Conservation (phyloP, 257 asterid genomes). For the Nicotiana benthamiana region DNA sequence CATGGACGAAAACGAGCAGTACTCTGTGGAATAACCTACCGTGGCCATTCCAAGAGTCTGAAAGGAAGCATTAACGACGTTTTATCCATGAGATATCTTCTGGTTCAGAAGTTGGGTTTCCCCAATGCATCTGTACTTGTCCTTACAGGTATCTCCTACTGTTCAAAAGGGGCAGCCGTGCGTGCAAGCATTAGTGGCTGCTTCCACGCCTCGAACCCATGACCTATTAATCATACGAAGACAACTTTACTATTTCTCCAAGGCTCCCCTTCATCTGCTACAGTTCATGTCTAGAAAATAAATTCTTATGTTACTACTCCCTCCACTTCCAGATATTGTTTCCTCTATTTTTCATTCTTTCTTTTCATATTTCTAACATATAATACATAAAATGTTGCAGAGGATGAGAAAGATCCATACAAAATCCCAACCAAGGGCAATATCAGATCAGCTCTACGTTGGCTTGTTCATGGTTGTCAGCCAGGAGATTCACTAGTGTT, state of each 20-base stretch:
- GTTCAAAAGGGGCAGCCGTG: background rate
- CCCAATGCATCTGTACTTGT: constrained; percentile 49
- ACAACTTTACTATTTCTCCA: no score
- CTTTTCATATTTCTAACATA: background rate
- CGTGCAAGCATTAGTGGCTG: no score
- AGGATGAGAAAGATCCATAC: constrained; percentile 38
- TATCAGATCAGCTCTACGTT: constrained; percentile 49
- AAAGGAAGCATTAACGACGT: constrained; percentile 61
- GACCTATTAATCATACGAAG: no score
- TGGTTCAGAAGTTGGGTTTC: constrained; percentile 45
- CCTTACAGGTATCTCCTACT: constrained; percentile 48
- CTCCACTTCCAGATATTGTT: no score
- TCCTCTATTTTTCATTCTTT: no score
- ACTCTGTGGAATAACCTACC: constrained; percentile 60
- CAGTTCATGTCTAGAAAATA: background rate
- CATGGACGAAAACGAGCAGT: constrained; percentile 55
- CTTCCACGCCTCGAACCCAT: no score
- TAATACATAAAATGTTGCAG: constrained; percentile 27
- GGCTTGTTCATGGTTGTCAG: constrained; percentile 71
- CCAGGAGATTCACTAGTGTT: constrained; percentile 81
- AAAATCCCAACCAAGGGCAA: constrained; percentile 63
- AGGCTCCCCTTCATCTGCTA: background rate
- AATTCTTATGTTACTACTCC: background rate
- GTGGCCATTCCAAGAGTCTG: constrained; percentile 39
- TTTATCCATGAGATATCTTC: constrained; percentile 33